Conservation (phyloP, 495 filamentous ascomycete species). For the Tetracladium setigerum region DNA sequence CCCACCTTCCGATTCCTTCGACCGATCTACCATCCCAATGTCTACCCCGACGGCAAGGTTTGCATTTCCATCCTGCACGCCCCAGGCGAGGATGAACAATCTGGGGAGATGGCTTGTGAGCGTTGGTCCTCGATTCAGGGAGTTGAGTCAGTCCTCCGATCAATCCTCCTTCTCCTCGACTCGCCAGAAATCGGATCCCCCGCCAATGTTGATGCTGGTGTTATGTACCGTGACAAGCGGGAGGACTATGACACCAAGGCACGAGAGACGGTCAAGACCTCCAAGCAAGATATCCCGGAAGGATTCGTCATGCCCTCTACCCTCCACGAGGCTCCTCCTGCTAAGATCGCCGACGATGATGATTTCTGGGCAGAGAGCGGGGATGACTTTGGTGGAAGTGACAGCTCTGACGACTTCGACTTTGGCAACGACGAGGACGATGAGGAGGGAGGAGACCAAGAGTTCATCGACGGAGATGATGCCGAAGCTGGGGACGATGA, state of each 20-base stretch:
- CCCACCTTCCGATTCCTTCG: slow-evolving; percentile 83
- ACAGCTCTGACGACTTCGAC: slow-evolving; percentile 46
- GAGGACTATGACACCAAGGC: slow-evolving; percentile 62
- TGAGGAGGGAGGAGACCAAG: slow-evolving; percentile 29
- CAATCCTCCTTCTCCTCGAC: slow-evolving; percentile 87
- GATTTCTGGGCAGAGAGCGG: slow-evolving; percentile 83
- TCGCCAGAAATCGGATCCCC: slow-evolving; percentile 88
- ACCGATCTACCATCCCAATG: slow-evolving; percentile 86
- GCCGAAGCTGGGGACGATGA: slow-evolving; percentile 18
- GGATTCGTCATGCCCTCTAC: slow-evolving; percentile 78
- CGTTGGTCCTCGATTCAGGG: slow-evolving; percentile 91
- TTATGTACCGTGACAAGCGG: slow-evolving; percentile 70
- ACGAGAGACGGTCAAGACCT: slow-evolving; percentile 58
- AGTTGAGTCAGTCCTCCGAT: slow-evolving; percentile 89
- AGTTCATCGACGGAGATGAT: background rate
- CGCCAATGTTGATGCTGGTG: slow-evolving; percentile 89
- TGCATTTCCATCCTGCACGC: slow-evolving; percentile 96
- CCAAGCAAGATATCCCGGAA: slow-evolving; percentile 69
- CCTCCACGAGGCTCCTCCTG: slow-evolving; percentile 48
- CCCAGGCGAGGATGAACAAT: slow-evolving; percentile 86
- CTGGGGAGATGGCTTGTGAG: slow-evolving; percentile 79
- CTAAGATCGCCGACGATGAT: slow-evolving; percentile 59
- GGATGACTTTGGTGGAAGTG: slow-evolving; percentile 69
- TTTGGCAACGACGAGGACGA: slow-evolving; percentile 48
- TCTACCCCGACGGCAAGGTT: slow-evolving; percentile 81